Evolutionary conservation across 805 yeast genomes (phyloP), one percentile per base, ranked within the genome.

Genomic region (Sporopachydermia quercuum): DNA sequence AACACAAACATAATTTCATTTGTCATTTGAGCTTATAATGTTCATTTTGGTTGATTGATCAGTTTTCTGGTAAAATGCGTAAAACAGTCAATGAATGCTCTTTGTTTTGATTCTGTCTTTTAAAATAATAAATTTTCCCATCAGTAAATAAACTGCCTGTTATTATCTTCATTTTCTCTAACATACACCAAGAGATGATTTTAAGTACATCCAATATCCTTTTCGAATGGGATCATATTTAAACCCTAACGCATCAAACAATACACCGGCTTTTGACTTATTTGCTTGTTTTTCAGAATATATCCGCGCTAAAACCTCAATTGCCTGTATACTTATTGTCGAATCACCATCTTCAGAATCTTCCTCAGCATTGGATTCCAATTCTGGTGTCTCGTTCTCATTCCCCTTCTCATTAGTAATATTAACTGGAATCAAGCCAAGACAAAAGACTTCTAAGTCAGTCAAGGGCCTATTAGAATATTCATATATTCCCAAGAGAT

Each of bases 141-240:
- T n/a, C n/a, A n/a, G n/a, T n/a, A n/a, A n/a, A n/a, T n/a, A n/a
- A n/a, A n/a, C n/a, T n/a, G n/a, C n/a, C n/a, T n/a, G n/a, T n/a
- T n/a, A n/a, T n/a, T n/a, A n/a, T n/a, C n/a, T n/a, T n/a, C n/a
- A n/a, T n/a, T n/a, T n/a, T n/a, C n/a, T n/a, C n/a, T n/a, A n/a
- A n/a, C n/a, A n/a, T n/a, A n/a, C n/a, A n/a, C n/a, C n/a, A n/a
- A n/a, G n/a, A n/a, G n/a, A n/a, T n/a, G n/a, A n/a, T n/a, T n/a
- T n/a, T n/a, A n/a, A n/a, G n/a, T 65, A 75, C 5, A 60, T 53
- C 91, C 91, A 81, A 50, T 71, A 75, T 40, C 70, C 69, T 14
- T 49, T 53, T 46, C 91, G 61, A 3, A 78, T 74, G 1, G 83
- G 77, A 46, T 80, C 85, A 44, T 68, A 71, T 43, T 62, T 65